Evolutionary conservation across 495 filamentous ascomycete species (phyloP), one percentile per base, ranked within the genome.

Genomic region (Xylaria sp.): DNA sequence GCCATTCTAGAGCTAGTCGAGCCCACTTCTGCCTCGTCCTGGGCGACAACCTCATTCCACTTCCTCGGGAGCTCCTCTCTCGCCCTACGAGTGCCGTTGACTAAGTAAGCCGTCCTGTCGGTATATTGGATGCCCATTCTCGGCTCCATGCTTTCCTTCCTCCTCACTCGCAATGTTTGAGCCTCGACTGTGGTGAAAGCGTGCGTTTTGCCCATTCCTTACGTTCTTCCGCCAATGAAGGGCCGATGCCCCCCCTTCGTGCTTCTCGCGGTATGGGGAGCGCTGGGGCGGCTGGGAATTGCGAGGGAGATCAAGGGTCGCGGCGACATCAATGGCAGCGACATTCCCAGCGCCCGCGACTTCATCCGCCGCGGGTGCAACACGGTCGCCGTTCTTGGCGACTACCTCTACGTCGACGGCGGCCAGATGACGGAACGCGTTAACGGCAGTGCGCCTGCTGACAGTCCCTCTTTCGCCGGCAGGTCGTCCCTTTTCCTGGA

Each of bases 381-480:
- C 58, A 62, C 69, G 53, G 75, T 74, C 33, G 77, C 76, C 53
- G 66, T 67, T 40, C 63, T 79, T 21, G 73, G 71, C 15, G 65
- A 79, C 70, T 72, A 76, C 50, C 48, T 77, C 71, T 80, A 78
- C 35, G 71, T 80, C 61, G 77, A 79, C 58, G 79, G 79, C 55
- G 79, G 79, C 50, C 71, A 79, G 64, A 33, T 78, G 5, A 77
- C 50, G n/a, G 72, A 75, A 63, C 59, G 33, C n/a, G 63, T 21
- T 50, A 74, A 75, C 19, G 72, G 66, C 19, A 76, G 68, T 46
- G 55, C 41, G 24, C 53, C 76, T 19, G 70, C 73, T 29, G 58
- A 70, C 46, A 75, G 71, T 29, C 62, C 69, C 2, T 46, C 62
- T 35, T 61, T 35, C 21, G 63, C 61, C 43, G 70, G 70, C 29